phyloP scores from a whole-genome alignment of 306 rosid species.

The Cicer chorassanicum region DNA sequence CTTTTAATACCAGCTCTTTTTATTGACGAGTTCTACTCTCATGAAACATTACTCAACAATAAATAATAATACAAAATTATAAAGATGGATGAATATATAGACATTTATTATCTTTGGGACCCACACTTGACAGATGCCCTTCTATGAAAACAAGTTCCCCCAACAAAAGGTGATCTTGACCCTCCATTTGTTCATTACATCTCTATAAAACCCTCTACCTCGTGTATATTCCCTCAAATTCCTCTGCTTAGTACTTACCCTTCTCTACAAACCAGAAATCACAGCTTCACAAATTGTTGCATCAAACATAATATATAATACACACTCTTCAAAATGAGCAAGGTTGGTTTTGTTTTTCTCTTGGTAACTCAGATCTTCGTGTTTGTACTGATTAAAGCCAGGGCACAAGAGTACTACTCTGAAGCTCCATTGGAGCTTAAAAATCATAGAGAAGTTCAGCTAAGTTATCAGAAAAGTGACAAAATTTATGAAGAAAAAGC shows the following conservation, averaged over 20 bases:
- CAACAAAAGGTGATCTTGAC: conserved; percentile 24
- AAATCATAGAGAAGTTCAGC: conserved; percentile 25
- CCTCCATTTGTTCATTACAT: conserved; percentile 36
- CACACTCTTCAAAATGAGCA: conserved; percentile 51
- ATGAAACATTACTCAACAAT: too few relatives aligned
- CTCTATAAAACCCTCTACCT: conserved; percentile 21
- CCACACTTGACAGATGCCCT: conserved; percentile 47
- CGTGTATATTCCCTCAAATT: conserved; percentile 16
- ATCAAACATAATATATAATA: not conserved
- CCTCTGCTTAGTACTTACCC: not conserved
- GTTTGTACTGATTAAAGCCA: conserved; percentile 45
- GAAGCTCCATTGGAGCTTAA: conserved; percentile 50
- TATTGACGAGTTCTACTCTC: too few relatives aligned
- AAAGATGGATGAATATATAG: too few relatives aligned
- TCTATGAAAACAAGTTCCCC: conserved; percentile 1
- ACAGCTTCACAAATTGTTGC: conserved; percentile 7
- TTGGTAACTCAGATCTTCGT: conserved; percentile 49
- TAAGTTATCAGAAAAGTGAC: conserved; percentile 22
- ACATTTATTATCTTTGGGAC: conserved; percentile 46
- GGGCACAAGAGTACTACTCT: conserved; percentile 32
- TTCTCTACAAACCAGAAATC: conserved; percentile 22
- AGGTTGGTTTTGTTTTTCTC: conserved; percentile 51
- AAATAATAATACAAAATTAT: too few relatives aligned
- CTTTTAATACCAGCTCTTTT: too few relatives aligned
- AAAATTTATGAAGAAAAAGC: conserved; percentile 46